Evolutionary conservation across 352 stramenopile genomes (phyloP).

Genomic region (Phytophthora uliginosa): DNA sequence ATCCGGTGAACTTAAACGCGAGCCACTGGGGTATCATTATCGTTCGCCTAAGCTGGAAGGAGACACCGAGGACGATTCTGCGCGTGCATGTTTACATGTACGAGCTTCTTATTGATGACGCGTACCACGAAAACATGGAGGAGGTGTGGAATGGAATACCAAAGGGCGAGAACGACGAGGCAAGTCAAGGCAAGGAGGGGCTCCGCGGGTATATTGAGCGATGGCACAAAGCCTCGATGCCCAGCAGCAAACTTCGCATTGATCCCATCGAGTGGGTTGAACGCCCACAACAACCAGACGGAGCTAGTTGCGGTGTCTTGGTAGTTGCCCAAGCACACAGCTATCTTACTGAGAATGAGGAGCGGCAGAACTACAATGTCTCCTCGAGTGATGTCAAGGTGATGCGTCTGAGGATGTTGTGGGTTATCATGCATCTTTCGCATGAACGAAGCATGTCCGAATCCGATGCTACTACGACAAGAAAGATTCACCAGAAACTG

Average conservation of each 20-base stretch:
- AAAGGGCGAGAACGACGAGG: not conserved
- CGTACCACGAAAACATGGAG: slow-evolving; percentile 9
- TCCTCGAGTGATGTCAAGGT: not conserved
- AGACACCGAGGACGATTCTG: not conserved
- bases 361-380: not conserved
- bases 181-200: not conserved
- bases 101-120: slow-evolving; percentile 10
- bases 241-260: not conserved
- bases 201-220: not conserved
- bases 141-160: not conserved
- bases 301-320: not conserved
- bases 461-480: not conserved
- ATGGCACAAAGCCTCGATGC: not conserved
- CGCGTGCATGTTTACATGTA: slow-evolving; percentile 14
- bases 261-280: not conserved
- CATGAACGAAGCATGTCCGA: not conserved
- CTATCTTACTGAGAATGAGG: not conserved
- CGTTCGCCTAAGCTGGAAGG: not conserved
- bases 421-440: not conserved
- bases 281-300: not conserved
- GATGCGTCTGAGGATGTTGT: not conserved
- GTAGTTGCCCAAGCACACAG: not conserved
- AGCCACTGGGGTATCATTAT: slow-evolving; percentile 24
- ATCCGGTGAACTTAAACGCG: not conserved
- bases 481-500: not conserved